Evolutionary conservation across 192 early-diverging fungal genomes (phyloP).

Genomic region (Gryganskiella cystojenkinii): DNA sequence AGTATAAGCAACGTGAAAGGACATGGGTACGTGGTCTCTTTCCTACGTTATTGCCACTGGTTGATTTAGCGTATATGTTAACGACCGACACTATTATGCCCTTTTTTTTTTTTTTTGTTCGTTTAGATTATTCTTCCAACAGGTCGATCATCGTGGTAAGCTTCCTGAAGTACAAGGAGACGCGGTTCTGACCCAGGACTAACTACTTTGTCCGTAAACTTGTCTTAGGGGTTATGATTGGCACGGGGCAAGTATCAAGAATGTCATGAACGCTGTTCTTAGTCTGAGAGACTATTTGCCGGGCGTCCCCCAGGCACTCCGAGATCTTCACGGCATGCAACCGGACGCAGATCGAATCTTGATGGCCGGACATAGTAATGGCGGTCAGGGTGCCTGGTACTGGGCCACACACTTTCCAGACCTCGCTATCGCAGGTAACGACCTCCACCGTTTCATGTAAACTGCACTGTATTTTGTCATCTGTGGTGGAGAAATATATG

Average conservation of each 20-base stretch:
- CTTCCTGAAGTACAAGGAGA: too few species aligned
- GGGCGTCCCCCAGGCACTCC: constrained; percentile 59
- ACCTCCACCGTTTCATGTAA: too few species aligned
- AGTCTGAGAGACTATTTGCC: constrained; percentile 56
- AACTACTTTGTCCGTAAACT: too few species aligned
- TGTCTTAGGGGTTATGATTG: constrained; percentile 74
- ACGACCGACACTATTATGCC: neutral
- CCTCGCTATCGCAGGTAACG: constrained; percentile 70
- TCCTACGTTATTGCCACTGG: neutral
- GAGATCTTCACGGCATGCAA: constrained; percentile 12
- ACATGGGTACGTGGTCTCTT: constrained; percentile 67
- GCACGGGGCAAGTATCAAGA: constrained; percentile 77
- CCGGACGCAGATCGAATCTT: constrained; percentile 62
- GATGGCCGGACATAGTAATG: constrained; percentile 81
- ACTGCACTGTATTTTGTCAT: neutral
- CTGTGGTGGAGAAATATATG: neutral
- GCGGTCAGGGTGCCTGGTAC: constrained; percentile 86
- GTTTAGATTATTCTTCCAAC: constrained; percentile 73
- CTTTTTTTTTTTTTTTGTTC: constrained; percentile 6
- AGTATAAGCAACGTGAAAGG: constrained; percentile 63
- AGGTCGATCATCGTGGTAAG: constrained; percentile 75
- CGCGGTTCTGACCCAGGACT: too few species aligned
- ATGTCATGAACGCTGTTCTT: constrained; percentile 66
- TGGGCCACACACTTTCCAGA: constrained; percentile 77
- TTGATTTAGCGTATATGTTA: neutral